Evolutionary conservation across 495 filamentous ascomycete genomes (phyloP), one percentile per base, ranked within the genome.

Genomic region (Penicillium maclennaniae): DNA sequence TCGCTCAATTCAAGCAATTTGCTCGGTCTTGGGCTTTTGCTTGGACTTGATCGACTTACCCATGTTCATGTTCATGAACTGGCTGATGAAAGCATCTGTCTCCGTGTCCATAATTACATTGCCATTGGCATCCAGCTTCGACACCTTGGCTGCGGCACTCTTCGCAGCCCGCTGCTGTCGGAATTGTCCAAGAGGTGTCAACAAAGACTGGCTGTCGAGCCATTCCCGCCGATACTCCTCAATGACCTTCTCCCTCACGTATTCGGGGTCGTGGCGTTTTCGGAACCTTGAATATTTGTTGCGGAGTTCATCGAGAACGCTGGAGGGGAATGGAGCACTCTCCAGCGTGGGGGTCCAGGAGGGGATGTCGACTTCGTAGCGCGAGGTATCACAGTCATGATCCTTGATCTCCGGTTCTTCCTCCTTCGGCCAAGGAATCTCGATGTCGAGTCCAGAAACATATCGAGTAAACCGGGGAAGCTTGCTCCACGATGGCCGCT

Each of bases 261-360:
- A 75, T 47, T 84, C 77, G 63, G 74, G 71, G 36, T 91, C 87
- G 67, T 96, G 91, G 21, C 91, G 73, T 39, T 81, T 87, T 56
- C 92, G 81, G 84, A 90, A 95, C 55, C 80, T 83, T 54, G 81
- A 85, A 81, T 87, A 97, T 60, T 87, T 88, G 71, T 87, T 87
- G 55, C 93, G 79, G 65, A 97, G 76, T 76, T 97, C 92, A 67
- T 97, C 88, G 56, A 97, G 79, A 28, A 97, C 81, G 23, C 65
- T 74, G 42, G 73, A 67, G 23, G 93, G 90, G 77, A 97, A 87
- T n/a, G 92, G 92, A 16, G 87, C 77, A 12, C 75, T 66, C 3
- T 88, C 71, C 12, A 97, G 69, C 14, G 85, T 87, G 0, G 92
- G 91, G 10, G 83, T 70, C 71, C 85, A 97, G 8, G 88, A 92